phyloP scores from a whole-genome alignment of 202 grass and related monocot species.

The Sporobolus alterniflorus region DNA sequence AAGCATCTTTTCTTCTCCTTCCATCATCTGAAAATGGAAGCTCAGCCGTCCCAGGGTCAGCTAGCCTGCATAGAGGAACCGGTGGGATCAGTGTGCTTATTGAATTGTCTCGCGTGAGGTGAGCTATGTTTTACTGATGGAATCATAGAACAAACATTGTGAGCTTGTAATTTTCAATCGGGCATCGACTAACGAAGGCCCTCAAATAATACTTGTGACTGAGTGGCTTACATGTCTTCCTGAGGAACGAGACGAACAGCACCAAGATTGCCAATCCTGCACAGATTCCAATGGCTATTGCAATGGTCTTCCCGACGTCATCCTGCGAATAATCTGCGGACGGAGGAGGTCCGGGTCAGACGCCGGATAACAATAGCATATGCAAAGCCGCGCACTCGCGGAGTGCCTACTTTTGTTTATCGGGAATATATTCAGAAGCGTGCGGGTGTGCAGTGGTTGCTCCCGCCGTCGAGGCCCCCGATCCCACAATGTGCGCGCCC shows the following conservation, averaged over 20 bases:
- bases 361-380: conserved; percentile 14
- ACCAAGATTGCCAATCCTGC: conserved; percentile 78
- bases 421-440: conserved; percentile 73
- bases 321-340: conserved; percentile 62
- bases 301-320: conserved; percentile 81
- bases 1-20: background rate
- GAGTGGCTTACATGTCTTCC: conserved; percentile 55
- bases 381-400: conserved; percentile 36
- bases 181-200: background rate
- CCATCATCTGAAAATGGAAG: background rate
- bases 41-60: background rate
- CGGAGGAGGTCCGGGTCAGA: conserved; percentile 5
- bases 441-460: background rate
- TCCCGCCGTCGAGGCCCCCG: background rate
- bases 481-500: conserved; percentile 27
- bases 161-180: background rate
- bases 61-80: conserved; percentile 39
- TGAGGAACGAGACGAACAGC: conserved; percentile 86
- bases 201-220: background rate
- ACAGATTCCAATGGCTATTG: conserved; percentile 82
- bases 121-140: background rate
- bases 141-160: background rate
- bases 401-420: conserved; percentile 27
- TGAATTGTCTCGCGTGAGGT: background rate
- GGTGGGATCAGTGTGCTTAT: background rate